Conservation (phyloP, 31 red algal genomes). For the Asparagopsis taxiformis region DNA sequence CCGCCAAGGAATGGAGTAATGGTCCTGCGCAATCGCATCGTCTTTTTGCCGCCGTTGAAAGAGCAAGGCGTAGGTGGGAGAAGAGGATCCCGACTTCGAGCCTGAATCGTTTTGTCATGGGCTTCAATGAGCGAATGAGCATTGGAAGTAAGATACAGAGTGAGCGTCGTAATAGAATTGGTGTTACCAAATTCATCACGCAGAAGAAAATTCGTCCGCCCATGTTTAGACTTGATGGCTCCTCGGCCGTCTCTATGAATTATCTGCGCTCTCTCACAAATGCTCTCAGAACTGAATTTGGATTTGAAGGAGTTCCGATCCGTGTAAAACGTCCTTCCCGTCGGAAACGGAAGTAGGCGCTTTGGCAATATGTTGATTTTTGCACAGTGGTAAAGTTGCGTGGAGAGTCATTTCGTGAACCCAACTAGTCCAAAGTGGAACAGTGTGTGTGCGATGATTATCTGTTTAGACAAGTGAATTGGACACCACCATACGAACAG, state of each 20-base stretch:
- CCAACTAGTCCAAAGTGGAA: too few species aligned
- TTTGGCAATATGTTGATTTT: too few species aligned
- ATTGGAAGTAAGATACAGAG: conserved; percentile 51
- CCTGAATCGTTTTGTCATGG: conserved; percentile 62
- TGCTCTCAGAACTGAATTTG: conserved; percentile 83
- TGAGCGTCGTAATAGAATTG: conserved; percentile 46
- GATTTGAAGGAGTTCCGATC: conserved; percentile 88
- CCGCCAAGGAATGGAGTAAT: conserved; percentile 44
- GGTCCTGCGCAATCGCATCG: conserved; percentile 21
- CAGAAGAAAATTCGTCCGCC: conserved; percentile 92
- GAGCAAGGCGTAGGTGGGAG: conserved; percentile 60
- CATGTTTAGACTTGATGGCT: conserved; percentile 87
- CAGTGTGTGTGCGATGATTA: background rate
- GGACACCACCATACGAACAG: conserved; percentile 14
- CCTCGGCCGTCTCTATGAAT: conserved; percentile 66
- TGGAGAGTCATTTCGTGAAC: too few species aligned
- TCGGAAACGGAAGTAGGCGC: conserved; percentile 29
- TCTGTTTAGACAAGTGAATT: background rate
- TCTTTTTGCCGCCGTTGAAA: conserved; percentile 49
- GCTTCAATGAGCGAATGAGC: conserved; percentile 60
- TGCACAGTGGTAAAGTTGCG: too few species aligned
- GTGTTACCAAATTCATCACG: conserved; percentile 76
- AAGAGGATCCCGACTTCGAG: conserved; percentile 52
- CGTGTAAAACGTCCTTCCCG: conserved; percentile 71
- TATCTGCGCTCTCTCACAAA: conserved; percentile 79